Evolutionary conservation across 2,329 filamentous ascomycete species (phyloP).

Genomic region (Tolypocladium ovalisporum): DNA sequence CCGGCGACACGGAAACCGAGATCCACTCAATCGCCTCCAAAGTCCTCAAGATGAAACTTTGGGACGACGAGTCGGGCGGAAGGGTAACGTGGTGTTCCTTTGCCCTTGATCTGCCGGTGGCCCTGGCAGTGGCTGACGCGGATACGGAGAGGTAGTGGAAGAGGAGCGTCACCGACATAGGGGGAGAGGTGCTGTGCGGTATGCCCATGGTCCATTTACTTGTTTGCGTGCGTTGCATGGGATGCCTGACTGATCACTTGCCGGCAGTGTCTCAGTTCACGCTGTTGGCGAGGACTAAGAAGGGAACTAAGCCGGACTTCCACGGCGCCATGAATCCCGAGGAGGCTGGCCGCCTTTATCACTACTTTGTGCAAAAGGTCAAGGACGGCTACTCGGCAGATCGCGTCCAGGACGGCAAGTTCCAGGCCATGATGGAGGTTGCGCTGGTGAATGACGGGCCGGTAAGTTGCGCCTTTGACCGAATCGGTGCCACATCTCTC

Average conservation of each 20-base stretch:
- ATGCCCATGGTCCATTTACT: slow-evolving; percentile 11
- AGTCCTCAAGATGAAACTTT: slow-evolving; percentile 80
- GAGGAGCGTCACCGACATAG: slow-evolving; percentile 74
- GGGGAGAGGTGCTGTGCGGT: slow-evolving; percentile 92
- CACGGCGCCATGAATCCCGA: slow-evolving; percentile 73
- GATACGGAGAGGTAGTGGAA: slow-evolving; percentile 60
- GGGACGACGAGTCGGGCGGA: slow-evolving; percentile 69
- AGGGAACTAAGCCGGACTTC: slow-evolving; percentile 91
- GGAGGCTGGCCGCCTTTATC: slow-evolving; percentile 71
- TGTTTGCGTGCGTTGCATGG: background rate
- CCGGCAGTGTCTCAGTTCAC: slow-evolving; percentile 91
- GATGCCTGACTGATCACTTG: background rate
- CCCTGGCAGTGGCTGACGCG: slow-evolving; percentile 2
- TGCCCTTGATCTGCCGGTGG: background rate
- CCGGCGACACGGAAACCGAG: slow-evolving; percentile 83
- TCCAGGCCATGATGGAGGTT: slow-evolving; percentile 99
- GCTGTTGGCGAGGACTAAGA: slow-evolving; percentile 83
- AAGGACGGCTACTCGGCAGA: slow-evolving; percentile 59
- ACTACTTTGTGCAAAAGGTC: slow-evolving; percentile 71
- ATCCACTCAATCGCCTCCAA: slow-evolving; percentile 74
- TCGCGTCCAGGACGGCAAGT: slow-evolving; percentile 86
- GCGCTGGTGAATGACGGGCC: slow-evolving; percentile 79
- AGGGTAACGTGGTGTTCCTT: slow-evolving; percentile 34
- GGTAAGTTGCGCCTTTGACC: slow-evolving; percentile 26
- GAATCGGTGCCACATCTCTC: background rate